Evolutionary conservation across 2,329 filamentous ascomycete genomes (phyloP), one percentile per base, ranked within the genome.

Genomic region (Aplosporella prunicola): DNA sequence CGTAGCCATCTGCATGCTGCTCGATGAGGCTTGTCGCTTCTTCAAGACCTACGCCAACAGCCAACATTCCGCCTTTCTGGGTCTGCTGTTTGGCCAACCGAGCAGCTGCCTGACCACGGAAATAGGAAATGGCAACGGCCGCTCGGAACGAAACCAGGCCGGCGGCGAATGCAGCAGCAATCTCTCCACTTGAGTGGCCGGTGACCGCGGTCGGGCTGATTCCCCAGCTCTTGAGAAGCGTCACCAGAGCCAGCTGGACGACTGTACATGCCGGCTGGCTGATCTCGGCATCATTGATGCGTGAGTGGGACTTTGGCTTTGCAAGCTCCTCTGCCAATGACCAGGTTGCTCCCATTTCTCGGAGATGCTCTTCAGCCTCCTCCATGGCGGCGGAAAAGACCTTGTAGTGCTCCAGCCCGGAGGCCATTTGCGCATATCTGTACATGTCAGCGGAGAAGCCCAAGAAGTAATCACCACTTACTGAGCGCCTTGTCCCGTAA

Each of bases 401-500:
- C 1, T 27, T 27, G 18, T 45, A 43, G 15, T 24, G 20, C 4
- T 43, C 38, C 20, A 36, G 36, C 41, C 43, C 41, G n/a, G n/a
- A n/a, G n/a, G n/a, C n/a, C n/a, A n/a, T n/a, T n/a, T n/a, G n/a
- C n/a, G n/a, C n/a, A 44, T 39, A n/a, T n/a, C n/a, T n/a, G n/a
- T n/a, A n/a, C n/a, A n/a, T n/a, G n/a, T n/a, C n/a, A n/a, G n/a
- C n/a, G n/a, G n/a, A n/a, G n/a, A n/a, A n/a, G n/a, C n/a, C n/a
- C n/a, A n/a, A n/a, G n/a, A n/a, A n/a, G n/a, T n/a, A n/a, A 40
- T 40, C 3, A 38, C 34, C 14, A 20, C 18, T 44, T 47, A 57
- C 25, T 55, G 51, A 3, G 53, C 53, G 8, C 55, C 53, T 42
- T 58, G 53, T 2, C 55, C 55, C 2, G 51, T 58, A 43, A 55